phyloP scores from a whole-genome alignment of 257 asterid species.

The Solanum peruvianum region DNA sequence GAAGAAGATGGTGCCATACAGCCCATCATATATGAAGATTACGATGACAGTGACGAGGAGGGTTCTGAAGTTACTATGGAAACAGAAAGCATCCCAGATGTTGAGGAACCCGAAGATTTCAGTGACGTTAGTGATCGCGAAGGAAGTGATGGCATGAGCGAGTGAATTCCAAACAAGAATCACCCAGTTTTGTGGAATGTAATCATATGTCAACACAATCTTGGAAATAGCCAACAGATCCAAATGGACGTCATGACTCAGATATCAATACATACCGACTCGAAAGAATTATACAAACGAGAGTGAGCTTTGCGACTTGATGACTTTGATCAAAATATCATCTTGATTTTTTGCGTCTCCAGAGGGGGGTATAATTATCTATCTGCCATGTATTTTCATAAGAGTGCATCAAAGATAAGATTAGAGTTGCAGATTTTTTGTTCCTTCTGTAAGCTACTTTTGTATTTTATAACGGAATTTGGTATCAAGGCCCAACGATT shows the following conservation, averaged over 20 bases:
- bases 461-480: neutral
- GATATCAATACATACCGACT: neutral
- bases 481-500: neutral
- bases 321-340: neutral
- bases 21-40: conserved; percentile 57
- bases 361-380: neutral
- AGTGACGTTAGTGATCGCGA: conserved; percentile 42
- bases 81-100: conserved; percentile 38
- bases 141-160: conserved; percentile 29
- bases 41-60: conserved; percentile 45
- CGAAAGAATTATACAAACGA: neutral
- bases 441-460: neutral
- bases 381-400: neutral
- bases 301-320: neutral
- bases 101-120: conserved; percentile 22
- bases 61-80: conserved; percentile 64
- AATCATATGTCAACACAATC: neutral
- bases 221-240: neutral
- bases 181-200: neutral
- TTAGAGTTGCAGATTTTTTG: neutral
- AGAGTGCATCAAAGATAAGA: neutral
- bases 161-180: conserved; percentile 4
- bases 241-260: neutral
- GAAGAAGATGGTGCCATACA: conserved; percentile 26
- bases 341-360: neutral